Conservation (phyloP, 441 rosid species). For the Arabidopsis hybrid region DNA sequence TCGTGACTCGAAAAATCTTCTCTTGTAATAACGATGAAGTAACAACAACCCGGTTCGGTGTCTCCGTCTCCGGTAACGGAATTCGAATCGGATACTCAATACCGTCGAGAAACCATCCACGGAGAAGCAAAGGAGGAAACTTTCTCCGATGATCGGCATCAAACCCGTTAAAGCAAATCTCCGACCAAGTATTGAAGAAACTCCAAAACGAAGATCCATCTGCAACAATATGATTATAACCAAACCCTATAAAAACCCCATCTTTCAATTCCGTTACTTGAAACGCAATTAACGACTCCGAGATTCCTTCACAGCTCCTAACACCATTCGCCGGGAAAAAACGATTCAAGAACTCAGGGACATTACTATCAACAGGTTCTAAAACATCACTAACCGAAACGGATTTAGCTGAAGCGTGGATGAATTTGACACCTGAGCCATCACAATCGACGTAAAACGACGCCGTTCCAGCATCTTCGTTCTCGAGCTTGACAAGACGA, state of each 20-base stretch:
- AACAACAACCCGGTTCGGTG: neutral
- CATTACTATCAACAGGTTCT: conserved; percentile 12
- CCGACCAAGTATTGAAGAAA: conserved; percentile 59
- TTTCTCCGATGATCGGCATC: conserved; percentile 17
- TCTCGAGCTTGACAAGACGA: conserved; percentile 13
- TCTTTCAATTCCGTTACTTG: conserved; percentile 55
- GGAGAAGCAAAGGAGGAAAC: conserved; percentile 24
- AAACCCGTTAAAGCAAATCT: conserved; percentile 43
- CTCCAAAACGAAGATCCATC: conserved; percentile 59
- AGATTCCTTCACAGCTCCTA: conserved; percentile 29
- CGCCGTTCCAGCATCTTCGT: conserved; percentile 19
- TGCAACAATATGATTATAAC: conserved; percentile 45
- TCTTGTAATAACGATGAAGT: conserved; percentile 25
- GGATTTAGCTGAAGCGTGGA: conserved; percentile 40
- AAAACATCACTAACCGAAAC: conserved; percentile 35
- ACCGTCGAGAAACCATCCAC: conserved; percentile 43
- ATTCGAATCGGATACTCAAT: conserved; percentile 40
- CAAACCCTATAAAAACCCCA: conserved; percentile 50
- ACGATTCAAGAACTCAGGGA: conserved; percentile 27
- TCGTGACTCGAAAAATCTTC: conserved; percentile 48
- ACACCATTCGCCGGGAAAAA: conserved; percentile 47
- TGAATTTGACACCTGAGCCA: conserved; percentile 43
- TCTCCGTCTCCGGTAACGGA: conserved; percentile 32
- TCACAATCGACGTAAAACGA: conserved; percentile 34
- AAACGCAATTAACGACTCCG: conserved; percentile 47